These are phyloP conservation scores for Mycena venus DNA, from an alignment of 768 basidiomycete genomes.

Conservation along the genomic window DNA sequence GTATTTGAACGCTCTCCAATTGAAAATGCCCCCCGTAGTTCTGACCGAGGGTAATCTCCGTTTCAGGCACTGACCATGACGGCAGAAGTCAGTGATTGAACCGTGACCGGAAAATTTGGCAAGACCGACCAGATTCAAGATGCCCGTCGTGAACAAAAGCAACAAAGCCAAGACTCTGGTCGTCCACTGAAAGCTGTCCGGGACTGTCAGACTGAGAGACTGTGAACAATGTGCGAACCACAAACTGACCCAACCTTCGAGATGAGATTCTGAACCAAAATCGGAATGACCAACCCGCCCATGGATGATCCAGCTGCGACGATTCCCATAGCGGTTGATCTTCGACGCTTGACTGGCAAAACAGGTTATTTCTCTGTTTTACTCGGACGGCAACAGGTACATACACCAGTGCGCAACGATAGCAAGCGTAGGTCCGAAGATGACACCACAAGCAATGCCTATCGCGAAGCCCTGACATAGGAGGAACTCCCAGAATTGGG, in stretches of 20 bases:
- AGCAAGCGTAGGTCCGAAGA: slow-evolving; percentile 73
- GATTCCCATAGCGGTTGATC: slow-evolving; percentile 62
- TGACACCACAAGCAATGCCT: slow-evolving; percentile 72
- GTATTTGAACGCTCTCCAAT: slow-evolving; percentile 64
- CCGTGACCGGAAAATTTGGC: not conserved
- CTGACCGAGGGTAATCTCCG: slow-evolving; percentile 70
- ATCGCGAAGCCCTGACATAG: slow-evolving; percentile 79
- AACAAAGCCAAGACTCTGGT: slow-evolving; percentile 80
- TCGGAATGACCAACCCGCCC: slow-evolving; percentile 79
- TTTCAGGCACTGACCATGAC: slow-evolving; percentile 50
- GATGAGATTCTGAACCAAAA: slow-evolving; percentile 65
- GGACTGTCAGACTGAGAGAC: not conserved
- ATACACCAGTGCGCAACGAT: slow-evolving; percentile 84
- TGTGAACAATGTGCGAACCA: not conserved
- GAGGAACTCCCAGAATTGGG: slow-evolving; percentile 81
- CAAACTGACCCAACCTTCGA: slow-evolving; percentile 3
- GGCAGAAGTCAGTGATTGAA: too few relatives aligned
- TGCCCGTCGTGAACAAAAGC: slow-evolving; percentile 62
- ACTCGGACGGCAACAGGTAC: too few relatives aligned
- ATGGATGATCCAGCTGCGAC: slow-evolving; percentile 75
- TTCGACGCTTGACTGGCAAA: slow-evolving; percentile 18
- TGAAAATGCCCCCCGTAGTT: slow-evolving; percentile 69
- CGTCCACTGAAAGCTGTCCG: slow-evolving; percentile 75
- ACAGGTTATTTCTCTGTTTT: not conserved
- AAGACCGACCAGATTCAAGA: slow-evolving; percentile 63